Base-by-base conservation (phyloP, 495 filamentous ascomycete genomes). In the Cercophora scortea region DNA sequence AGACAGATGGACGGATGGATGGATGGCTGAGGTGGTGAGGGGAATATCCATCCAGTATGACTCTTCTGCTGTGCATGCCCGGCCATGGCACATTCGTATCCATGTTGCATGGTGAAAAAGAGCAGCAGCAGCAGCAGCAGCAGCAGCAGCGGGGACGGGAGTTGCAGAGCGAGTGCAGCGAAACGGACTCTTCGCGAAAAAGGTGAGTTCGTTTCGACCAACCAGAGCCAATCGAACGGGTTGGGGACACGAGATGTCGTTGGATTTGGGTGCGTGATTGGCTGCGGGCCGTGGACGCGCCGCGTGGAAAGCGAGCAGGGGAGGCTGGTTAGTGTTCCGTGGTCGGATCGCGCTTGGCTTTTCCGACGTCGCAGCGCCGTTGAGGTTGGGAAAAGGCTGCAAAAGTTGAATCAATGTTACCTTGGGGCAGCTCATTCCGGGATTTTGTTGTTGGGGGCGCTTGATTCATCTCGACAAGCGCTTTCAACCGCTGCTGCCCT, bases 141-240 rank as follows among this genome's bases (percentile, higher is more conserved):
- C 15, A 32, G 32, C 36, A 36, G 13, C 10, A 19, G 15, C 8
- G n/a, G n/a, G n/a, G n/a, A n/a, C n/a, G n/a, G n/a, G n/a, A n/a
- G n/a, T n/a, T n/a, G n/a, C n/a, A n/a, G n/a, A n/a, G n/a, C n/a
- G n/a, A 6, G 10, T 11, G 32, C 33, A 41, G 33, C 46, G 33
- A 4, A 17, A 46, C 13, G 5, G 47, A 4, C 15, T 8, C 8
- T 19, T 41, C 25, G 47, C 36, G 44, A 33, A 44, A 25, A 25
- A n/a, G n/a, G n/a, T n/a, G 25, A 2, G 25, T 25, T 25, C 40
- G 35, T 17, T 50, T 19, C 25, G 41, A 46, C 10, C 7, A 35
- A 41, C 39, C 25, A 32, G 17, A 41, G 38, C 56, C 55, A 58
- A 58, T 58, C 51, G 44, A 53, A 53, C 49, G 53, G 25, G 48